A percentile compares a stretch with the other conserved stretches of the same genome.
These are phyloP conservation scores for Mycena polygramma DNA, from an alignment of 768 basidiomycete genomes.

Conservation along the genomic window DNA sequence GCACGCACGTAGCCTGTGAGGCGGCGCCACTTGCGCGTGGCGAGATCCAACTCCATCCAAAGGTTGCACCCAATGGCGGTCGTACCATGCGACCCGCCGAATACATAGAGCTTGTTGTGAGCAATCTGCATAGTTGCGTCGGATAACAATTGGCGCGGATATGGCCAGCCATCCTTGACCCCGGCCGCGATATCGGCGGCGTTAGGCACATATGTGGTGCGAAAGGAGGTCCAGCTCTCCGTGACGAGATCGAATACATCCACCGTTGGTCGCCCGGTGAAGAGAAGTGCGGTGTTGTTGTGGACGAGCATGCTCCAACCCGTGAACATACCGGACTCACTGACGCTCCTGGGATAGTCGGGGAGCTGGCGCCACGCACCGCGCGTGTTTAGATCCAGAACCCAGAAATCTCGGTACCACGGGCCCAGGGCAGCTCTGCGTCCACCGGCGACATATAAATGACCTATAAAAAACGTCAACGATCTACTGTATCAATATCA, in stretches of 20 bases:
- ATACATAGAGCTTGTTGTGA: slow-evolving; percentile 52
- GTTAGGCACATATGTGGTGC: slow-evolving; percentile 40
- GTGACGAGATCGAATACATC: slow-evolving; percentile 53
- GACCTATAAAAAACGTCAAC: slow-evolving; percentile 27
- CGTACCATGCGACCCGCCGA: slow-evolving; percentile 50
- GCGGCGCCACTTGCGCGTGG: slow-evolving; percentile 45
- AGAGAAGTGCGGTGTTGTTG: slow-evolving; percentile 52
- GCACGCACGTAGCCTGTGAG: slow-evolving; percentile 40
- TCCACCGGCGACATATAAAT: slow-evolving; percentile 48
- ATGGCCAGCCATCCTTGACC: slow-evolving; percentile 41
- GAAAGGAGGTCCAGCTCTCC: slow-evolving; percentile 49
- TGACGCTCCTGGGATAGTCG: slow-evolving; percentile 41
- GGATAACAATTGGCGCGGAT: slow-evolving; percentile 28
- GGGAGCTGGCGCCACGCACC: slow-evolving; percentile 46
- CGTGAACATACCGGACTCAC: slow-evolving; percentile 29
- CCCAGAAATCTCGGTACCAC: slow-evolving; percentile 46
- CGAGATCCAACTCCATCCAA: slow-evolving; percentile 49
- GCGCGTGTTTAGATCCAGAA: slow-evolving; percentile 42
- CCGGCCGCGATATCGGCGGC: slow-evolving; percentile 19
- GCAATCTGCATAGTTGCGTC: slow-evolving; percentile 43
- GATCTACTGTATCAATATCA: not conserved
- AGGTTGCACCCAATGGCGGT: slow-evolving; percentile 52
- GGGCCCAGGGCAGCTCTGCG: slow-evolving; percentile 40
- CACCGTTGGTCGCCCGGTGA: slow-evolving; percentile 46
- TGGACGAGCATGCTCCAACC: slow-evolving; percentile 43